Evolutionary conservation across 2,329 filamentous ascomycete species (phyloP).

Genomic region (Beauveria caledonica): DNA sequence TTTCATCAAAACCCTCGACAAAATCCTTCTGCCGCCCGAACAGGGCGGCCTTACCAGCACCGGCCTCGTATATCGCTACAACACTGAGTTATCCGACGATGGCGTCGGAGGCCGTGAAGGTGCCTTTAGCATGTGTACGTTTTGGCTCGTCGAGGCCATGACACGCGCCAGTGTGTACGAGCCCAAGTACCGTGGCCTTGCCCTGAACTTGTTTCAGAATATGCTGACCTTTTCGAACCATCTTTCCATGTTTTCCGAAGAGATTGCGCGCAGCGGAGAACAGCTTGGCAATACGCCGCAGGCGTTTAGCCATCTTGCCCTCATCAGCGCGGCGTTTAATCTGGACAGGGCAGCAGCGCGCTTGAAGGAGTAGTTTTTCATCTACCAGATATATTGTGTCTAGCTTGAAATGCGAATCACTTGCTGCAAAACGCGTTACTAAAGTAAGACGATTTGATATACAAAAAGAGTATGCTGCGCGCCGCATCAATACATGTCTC

Average conservation of each 20-base stretch:
- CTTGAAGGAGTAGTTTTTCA: not conserved
- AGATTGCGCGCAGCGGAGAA: slow-evolving; percentile 66
- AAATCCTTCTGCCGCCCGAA: slow-evolving; percentile 63
- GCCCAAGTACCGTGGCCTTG: slow-evolving; percentile 51
- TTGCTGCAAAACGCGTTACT: not conserved
- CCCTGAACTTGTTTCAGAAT: slow-evolving; percentile 67
- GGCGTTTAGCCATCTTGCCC: slow-evolving; percentile 67
- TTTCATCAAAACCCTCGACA: slow-evolving; percentile 63
- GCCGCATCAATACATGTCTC: slow-evolving; percentile 11
- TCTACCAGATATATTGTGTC: not conserved
- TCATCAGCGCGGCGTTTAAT: slow-evolving; percentile 72
- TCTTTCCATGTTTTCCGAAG: slow-evolving; percentile 69
- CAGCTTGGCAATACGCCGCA: slow-evolving; percentile 75
- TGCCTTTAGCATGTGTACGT: slow-evolving; percentile 74
- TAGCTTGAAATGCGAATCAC: not conserved
- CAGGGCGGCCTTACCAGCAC: slow-evolving; percentile 69
- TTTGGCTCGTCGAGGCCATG: slow-evolving; percentile 74
- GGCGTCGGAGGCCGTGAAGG: slow-evolving; percentile 68
- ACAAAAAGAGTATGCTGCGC: not conserved
- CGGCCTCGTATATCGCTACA: slow-evolving; percentile 67
- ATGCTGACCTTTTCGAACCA: slow-evolving; percentile 72
- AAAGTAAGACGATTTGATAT: not conserved
- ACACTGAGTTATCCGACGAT: slow-evolving; percentile 60
- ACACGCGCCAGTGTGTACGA: slow-evolving; percentile 60
- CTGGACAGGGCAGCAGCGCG: slow-evolving; percentile 34